phyloP scores from a whole-genome alignment of 352 stramenopile genomes.

The Globisporangium paroecandrum region DNA sequence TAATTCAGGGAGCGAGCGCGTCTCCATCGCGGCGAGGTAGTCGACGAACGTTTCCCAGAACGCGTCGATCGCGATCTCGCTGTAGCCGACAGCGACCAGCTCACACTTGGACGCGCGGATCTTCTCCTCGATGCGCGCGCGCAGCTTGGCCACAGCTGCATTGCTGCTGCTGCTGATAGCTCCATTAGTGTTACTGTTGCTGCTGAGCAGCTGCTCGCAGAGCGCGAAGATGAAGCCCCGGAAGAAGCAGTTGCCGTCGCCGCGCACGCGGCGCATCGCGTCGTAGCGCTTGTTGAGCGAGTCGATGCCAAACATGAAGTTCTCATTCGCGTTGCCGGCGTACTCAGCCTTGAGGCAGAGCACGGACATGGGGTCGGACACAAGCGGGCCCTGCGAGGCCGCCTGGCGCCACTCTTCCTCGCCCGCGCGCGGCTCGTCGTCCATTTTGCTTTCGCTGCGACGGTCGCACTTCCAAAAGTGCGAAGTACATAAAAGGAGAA shows the following conservation, averaged over 20 bases:
- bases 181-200: background rate
- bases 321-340: slow-evolving; percentile 61
- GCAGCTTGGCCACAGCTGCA: slow-evolving; percentile 25
- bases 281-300: slow-evolving; percentile 64
- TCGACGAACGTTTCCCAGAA: slow-evolving; percentile 94
- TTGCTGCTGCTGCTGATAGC: background rate
- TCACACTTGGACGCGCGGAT: slow-evolving; percentile 69
- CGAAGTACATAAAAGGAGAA: background rate
- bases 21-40: slow-evolving; percentile 79
- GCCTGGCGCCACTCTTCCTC: slow-evolving; percentile 10
- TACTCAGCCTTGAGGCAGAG: slow-evolving; percentile 68
- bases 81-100: slow-evolving; percentile 85
- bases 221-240: slow-evolving; percentile 87
- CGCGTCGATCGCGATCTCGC: slow-evolving; percentile 89
- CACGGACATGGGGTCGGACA: slow-evolving; percentile 57
- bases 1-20: slow-evolving; percentile 59
- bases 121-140: slow-evolving; percentile 44
- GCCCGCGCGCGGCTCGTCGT: background rate
- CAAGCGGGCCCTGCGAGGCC: slow-evolving; percentile 26
- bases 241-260: slow-evolving; percentile 93
- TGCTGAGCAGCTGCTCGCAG: slow-evolving; percentile 67
- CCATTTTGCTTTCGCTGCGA: slow-evolving; percentile 6
- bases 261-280: slow-evolving; percentile 76
- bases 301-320: slow-evolving; percentile 73
- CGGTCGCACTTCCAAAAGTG: too few relatives aligned